Conservation (phyloP, 192 early-diverging fungal genomes). For the Lobulomyces angularis region DNA sequence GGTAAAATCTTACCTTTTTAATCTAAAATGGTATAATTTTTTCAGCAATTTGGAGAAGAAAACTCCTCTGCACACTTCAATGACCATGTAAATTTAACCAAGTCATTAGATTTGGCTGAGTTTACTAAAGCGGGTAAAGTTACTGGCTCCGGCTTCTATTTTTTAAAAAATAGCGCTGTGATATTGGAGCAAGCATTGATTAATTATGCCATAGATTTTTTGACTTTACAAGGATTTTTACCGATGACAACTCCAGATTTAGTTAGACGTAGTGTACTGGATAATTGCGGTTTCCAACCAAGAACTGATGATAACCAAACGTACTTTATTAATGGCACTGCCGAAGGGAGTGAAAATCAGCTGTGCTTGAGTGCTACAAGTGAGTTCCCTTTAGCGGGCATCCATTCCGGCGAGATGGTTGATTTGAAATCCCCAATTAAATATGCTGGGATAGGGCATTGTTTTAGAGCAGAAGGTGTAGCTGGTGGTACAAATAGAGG, state of each 20-base stretch:
- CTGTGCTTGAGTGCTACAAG: constrained; percentile 76
- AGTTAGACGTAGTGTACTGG: constrained; percentile 61
- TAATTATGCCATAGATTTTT: constrained; percentile 73
- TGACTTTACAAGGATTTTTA: constrained; percentile 53
- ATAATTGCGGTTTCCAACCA: constrained; percentile 84
- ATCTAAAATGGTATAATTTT: too few relatives aligned
- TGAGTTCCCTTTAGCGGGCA: constrained; percentile 82
- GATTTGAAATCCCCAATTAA: constrained; percentile 51
- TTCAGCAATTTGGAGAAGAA: constrained; percentile 27
- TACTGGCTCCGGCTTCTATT: constrained; percentile 73
- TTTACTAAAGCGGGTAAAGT: constrained; percentile 69
- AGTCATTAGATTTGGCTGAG: constrained; percentile 58
- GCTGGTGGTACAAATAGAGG: constrained; percentile 76
- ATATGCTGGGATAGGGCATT: constrained; percentile 67
- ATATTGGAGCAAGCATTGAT: constrained; percentile 76
- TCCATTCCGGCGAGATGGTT: constrained; percentile 59
- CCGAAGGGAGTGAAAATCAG: constrained; percentile 5
- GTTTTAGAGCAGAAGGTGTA: constrained; percentile 85
- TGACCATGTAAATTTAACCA: constrained; percentile 63
- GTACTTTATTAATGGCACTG: constrained; percentile 44
- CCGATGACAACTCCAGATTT: constrained; percentile 76
- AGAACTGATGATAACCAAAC: constrained; percentile 74
- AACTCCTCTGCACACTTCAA: constrained; percentile 15
- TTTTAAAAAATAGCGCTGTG: constrained; percentile 74
- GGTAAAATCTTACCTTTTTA: constrained; percentile 41